Conservation (phyloP, 352 stramenopile genomes). For the Globisporangium recalcitrans region DNA sequence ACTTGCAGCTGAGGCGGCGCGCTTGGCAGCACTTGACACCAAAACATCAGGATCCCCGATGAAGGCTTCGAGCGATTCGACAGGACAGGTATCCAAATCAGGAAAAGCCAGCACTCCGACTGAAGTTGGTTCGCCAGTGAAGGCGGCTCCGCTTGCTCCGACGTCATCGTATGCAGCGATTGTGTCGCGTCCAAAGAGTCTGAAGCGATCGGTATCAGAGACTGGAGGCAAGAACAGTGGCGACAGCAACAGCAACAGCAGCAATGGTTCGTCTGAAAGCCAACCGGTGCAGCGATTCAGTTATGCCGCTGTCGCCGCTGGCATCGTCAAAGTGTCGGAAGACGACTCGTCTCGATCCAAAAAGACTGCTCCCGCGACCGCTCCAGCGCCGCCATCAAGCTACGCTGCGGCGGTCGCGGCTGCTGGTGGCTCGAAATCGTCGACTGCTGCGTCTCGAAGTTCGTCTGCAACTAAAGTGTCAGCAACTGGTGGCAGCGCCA, state of each 20-base stretch:
- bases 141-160: slow-evolving; percentile 7
- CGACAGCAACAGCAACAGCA: not conserved
- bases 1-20: slow-evolving; percentile 22
- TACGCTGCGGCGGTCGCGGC: slow-evolving; percentile 67
- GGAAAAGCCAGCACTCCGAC: slow-evolving; percentile 10
- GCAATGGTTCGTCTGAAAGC: not conserved
- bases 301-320: slow-evolving; percentile 67
- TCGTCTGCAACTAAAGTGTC: slow-evolving; percentile 9
- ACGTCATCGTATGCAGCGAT: slow-evolving; percentile 64
- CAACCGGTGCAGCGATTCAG: slow-evolving; percentile 39
- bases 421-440: slow-evolving; percentile 15
- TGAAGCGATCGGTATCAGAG: slow-evolving; percentile 26
- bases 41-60: slow-evolving; percentile 7
- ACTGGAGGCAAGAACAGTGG: slow-evolving; percentile 14
- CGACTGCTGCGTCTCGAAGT: not conserved
- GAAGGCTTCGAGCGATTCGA: not conserved
- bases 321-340: slow-evolving; percentile 40
- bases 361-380: not conserved
- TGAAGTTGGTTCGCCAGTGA: slow-evolving; percentile 10
- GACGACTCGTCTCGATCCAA: slow-evolving; percentile 12
- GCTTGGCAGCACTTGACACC: slow-evolving; percentile 8
- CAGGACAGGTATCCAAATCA: not conserved
- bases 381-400: slow-evolving; percentile 39
- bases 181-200: slow-evolving; percentile 27
- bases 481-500: slow-evolving; percentile 3